Evolutionary conservation across 768 basidiomycete genomes (phyloP).

Genomic region (Termitomyces sp.): DNA sequence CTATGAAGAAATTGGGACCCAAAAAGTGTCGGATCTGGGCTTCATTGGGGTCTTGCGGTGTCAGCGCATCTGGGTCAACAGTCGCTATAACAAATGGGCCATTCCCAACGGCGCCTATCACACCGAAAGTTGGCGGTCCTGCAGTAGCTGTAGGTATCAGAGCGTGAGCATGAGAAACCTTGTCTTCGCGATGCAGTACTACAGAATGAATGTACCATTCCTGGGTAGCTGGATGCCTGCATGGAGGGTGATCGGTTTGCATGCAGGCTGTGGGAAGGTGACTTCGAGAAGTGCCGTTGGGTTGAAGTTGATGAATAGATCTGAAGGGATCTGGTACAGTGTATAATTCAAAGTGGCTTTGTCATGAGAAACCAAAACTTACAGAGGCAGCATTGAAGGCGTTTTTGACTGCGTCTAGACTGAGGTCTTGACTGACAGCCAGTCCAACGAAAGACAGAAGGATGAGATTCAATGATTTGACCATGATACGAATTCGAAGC

Average conservation of each 20-base stretch:
- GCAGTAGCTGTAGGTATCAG: slow-evolving; percentile 28
- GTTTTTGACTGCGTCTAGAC: slow-evolving; percentile 17
- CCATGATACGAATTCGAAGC: slow-evolving; percentile 1
- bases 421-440: slow-evolving; percentile 23
- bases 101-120: slow-evolving; percentile 19
- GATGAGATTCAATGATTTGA: slow-evolving; percentile 2
- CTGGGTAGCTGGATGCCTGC: slow-evolving; percentile 33
- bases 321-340: slow-evolving; percentile 27
- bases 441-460: slow-evolving; percentile 15
- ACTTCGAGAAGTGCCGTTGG: slow-evolving; percentile 35
- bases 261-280: slow-evolving; percentile 25
- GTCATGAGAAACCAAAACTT: not conserved
- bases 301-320: slow-evolving; percentile 30
- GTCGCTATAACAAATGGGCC: slow-evolving; percentile 48
- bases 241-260: slow-evolving; percentile 28
- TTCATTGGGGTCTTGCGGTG: slow-evolving; percentile 38
- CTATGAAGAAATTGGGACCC: slow-evolving; percentile 34
- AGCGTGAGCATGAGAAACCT: not conserved
- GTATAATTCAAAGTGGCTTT: not conserved
- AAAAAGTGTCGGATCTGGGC: slow-evolving; percentile 50
- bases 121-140: slow-evolving; percentile 31
- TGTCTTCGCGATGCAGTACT: too few species aligned
- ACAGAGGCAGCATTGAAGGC: slow-evolving; percentile 26
- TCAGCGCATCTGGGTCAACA: slow-evolving; percentile 50
- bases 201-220: slow-evolving; percentile 24